Percentiles rank a stretch among this genome's conserved stretches.
Evolutionary conservation across 371 early-diverging fungal genomes (phyloP).

Genomic region (Umbelopsis sp.): DNA sequence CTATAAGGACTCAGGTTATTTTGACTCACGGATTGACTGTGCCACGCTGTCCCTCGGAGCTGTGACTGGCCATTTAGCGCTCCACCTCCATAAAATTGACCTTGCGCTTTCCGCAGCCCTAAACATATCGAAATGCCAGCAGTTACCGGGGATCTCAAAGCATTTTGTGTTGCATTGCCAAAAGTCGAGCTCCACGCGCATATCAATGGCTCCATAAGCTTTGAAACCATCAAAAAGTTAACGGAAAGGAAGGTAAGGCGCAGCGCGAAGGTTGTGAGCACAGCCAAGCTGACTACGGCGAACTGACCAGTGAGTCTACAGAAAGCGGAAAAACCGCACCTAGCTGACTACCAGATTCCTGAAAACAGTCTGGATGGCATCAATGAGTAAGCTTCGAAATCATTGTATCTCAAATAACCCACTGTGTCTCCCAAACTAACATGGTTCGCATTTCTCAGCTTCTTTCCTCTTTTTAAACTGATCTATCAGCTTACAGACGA

Average conservation of each 20-base stretch:
- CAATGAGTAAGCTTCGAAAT: not conserved
- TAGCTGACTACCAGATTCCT: slow-evolving; percentile 24
- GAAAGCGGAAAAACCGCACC: slow-evolving; percentile 5
- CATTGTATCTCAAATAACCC: no score
- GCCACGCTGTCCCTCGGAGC: no score
- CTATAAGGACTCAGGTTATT: no score
- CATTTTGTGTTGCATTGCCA: slow-evolving; percentile 48
- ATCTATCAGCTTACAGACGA: slow-evolving; percentile 63
- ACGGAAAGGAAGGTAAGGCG: slow-evolving; percentile 42
- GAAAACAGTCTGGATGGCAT: slow-evolving; percentile 13
- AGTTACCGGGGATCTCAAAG: not conserved
- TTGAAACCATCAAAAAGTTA: slow-evolving; percentile 47
- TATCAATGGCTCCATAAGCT: slow-evolving; percentile 61
- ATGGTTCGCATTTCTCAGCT: slow-evolving; percentile 30
- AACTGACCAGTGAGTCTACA: not conserved
- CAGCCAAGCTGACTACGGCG: not conserved
- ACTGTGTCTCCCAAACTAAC: not conserved
- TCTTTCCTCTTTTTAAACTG: slow-evolving; percentile 59
- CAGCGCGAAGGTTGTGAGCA: slow-evolving; percentile 31
- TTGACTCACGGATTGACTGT: no score
- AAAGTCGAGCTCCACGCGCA: slow-evolving; percentile 71
- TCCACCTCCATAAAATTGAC: no score
- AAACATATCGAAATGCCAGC: not conserved
- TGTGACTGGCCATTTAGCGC: no score
- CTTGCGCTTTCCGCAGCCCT: no score